Base-by-base conservation (phyloP, 2,329 filamentous ascomycete genomes). In the Thelonectria olida region DNA sequence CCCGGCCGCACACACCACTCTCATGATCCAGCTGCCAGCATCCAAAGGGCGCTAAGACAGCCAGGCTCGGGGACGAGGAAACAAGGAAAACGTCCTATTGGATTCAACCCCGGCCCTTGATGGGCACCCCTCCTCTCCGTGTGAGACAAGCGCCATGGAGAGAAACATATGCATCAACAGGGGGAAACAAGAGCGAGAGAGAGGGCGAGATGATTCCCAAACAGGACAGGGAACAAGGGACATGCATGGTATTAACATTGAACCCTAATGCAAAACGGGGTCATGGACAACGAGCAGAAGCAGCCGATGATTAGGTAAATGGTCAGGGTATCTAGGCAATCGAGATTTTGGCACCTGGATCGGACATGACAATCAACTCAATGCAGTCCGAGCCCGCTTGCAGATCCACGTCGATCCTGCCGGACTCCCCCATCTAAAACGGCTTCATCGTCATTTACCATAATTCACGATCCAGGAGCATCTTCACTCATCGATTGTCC, bases 341-440 rank as follows among this genome's bases (percentile, higher is more conserved):
- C 67, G 65, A 68, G 67, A 70, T 70, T 31, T 70, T 70, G 58
- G 62, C 65, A 70, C 68, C 64, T 67, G 61, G 58, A 70, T 70
- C 67, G 58, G 53, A 56, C 50, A 63, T 54, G 59, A 61, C 54
- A 62, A 27, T 25, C 22, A 45, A 45, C 25, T 20, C 41, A 45
- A 65, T 65, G 61, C 59, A 64, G 63, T 55, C 53, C 58, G 52
- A 47, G 57, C 58, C 61, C 60, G 51, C 57, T 51, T 67, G 65
- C 53, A 64, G 67, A 69, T 71, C 65, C 63, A 54, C 65, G 65
- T 66, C 67, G 69, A 71, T 71, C 68, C 59, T 60, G 58, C 55
- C 47, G 58, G 49, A 59, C 39, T 47, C 50, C 50, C 45, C 50
- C 22, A 38, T 36, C 55, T 39, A 36, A 19, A 39, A 27, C n/a